Evolutionary conservation across 2,329 filamentous ascomycete genomes (phyloP).

Genomic region (Pseudofabraea citricarpa): DNA sequence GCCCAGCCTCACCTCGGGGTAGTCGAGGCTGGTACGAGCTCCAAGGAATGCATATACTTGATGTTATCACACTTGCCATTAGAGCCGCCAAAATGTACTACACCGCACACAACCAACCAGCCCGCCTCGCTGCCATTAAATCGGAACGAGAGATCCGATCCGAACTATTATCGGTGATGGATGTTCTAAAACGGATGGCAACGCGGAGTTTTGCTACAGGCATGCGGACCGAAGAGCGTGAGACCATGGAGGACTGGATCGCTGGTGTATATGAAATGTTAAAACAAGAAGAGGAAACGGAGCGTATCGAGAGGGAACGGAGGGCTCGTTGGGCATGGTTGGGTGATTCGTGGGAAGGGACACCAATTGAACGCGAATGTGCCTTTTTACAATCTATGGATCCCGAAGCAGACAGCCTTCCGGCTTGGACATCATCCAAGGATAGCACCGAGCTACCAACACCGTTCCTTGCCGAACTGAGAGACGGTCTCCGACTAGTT

Average conservation of each 20-base stretch:
- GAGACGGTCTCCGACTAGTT: conserved; percentile 76
- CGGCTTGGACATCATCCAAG: conserved; percentile 45
- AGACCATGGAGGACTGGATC: conserved; percentile 76
- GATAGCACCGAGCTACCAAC: conserved; percentile 52
- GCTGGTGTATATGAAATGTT: conserved; percentile 73
- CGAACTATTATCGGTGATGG: conserved; percentile 81
- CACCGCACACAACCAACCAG: conserved; percentile 82
- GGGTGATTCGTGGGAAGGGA: conserved; percentile 68
- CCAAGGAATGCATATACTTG: conserved; percentile 86
- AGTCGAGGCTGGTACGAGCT: conserved; percentile 72
- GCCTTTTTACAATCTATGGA: conserved; percentile 78
- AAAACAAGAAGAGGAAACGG: conserved; percentile 69
- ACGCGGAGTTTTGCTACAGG: conserved; percentile 81
- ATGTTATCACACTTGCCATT: conserved; percentile 92
- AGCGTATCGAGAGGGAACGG: conserved; percentile 62
- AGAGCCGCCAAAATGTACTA: conserved; percentile 95
- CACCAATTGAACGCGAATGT: conserved; percentile 73
- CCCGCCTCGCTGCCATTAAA: conserved; percentile 80
- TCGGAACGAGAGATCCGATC: conserved; percentile 80
- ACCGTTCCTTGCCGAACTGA: conserved; percentile 67
- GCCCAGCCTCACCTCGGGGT: conserved; percentile 23
- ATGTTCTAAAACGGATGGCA: conserved; percentile 88
- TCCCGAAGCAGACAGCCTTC: conserved; percentile 52
- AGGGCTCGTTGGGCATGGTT: conserved; percentile 78
- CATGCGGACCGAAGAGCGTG: conserved; percentile 71